Conservation (phyloP, 23 red algal genomes). For the Gracilaria vermiculophylla region DNA sequence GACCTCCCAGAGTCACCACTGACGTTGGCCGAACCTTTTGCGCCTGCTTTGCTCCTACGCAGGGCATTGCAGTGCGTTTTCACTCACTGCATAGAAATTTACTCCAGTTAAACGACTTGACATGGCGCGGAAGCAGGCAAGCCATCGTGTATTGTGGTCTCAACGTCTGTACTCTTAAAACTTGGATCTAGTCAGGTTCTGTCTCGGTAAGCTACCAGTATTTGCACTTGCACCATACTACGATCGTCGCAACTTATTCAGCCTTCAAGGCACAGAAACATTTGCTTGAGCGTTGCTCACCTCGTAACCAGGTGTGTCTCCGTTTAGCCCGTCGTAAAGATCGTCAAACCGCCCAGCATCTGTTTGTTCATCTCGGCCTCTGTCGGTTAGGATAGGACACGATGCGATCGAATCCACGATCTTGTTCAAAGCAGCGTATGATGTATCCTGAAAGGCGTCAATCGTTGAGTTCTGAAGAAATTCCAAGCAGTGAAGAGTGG, state of each 20-base stretch:
- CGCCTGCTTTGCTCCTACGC: not conserved
- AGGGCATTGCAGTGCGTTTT: not conserved
- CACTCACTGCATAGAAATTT: not conserved
- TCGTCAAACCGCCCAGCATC: not conserved
- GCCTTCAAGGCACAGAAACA: not conserved
- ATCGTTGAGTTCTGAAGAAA: constrained; percentile 48
- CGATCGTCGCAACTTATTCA: not conserved
- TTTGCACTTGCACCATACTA: no score
- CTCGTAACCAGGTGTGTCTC: not conserved
- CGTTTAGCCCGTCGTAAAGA: not conserved
- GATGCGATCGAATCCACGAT: constrained; percentile 57
- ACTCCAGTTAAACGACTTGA: not conserved
- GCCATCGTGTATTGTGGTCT: not conserved
- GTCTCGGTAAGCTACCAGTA: not conserved
- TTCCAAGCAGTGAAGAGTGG: constrained; percentile 53
- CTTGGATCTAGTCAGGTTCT: no score
- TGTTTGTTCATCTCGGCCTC: constrained; percentile 5
- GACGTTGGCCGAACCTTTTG: not conserved
- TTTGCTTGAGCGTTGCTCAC: not conserved
- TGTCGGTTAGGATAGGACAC: constrained; percentile 64
- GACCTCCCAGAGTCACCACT: no score
- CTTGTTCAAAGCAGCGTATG: constrained; percentile 39
- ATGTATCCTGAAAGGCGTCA: constrained; percentile 69
- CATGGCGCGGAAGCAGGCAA: not conserved
- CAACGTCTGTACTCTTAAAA: not conserved